Evolutionary conservation across 345 rosid species (phyloP).

Genomic region (Alliaria petiolata): DNA sequence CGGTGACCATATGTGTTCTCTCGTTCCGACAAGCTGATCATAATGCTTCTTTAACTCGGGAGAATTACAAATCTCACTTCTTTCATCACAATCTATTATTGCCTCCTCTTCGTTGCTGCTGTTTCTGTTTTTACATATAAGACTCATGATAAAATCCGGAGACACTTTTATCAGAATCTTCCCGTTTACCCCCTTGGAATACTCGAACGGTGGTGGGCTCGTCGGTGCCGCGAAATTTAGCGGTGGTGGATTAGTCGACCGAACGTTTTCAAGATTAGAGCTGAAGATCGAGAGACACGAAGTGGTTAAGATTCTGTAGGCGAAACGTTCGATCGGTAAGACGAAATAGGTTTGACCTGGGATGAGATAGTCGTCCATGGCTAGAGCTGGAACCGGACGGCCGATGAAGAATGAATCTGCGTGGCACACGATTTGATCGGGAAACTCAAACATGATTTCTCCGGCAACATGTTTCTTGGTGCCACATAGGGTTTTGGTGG

Average conservation of each 20-base stretch:
- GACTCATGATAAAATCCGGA: slow-evolving; percentile 51
- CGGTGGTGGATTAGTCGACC: slow-evolving; percentile 11
- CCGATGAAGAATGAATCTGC: slow-evolving; percentile 94
- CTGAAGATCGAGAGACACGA: slow-evolving; percentile 58
- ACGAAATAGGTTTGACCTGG: slow-evolving; percentile 77
- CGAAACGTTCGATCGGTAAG: slow-evolving; percentile 69
- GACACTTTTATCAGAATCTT: slow-evolving; percentile 51
- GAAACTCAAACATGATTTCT: slow-evolving; percentile 85
- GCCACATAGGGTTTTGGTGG: slow-evolving; percentile 43
- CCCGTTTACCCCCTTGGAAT: slow-evolving; percentile 43
- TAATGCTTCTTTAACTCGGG: slow-evolving; percentile 95
- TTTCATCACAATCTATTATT: not conserved
- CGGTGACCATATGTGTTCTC: slow-evolving; percentile 79
- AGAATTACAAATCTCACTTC: slow-evolving; percentile 60
- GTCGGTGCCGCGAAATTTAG: slow-evolving; percentile 39
- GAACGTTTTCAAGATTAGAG: slow-evolving; percentile 24
- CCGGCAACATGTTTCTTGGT: slow-evolving; percentile 67
- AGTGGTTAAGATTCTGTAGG: slow-evolving; percentile 45
- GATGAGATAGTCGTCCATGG: slow-evolving; percentile 61
- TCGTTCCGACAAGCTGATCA: slow-evolving; percentile 63
- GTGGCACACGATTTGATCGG: slow-evolving; percentile 75
- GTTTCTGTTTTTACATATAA: slow-evolving; percentile 25
- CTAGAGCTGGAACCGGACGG: slow-evolving; percentile 57
- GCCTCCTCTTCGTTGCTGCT: slow-evolving; percentile 4
- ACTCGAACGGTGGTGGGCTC: slow-evolving; percentile 52